Conservation (phyloP, 345 rosid species). For the Bruguiera sexangula region DNA sequence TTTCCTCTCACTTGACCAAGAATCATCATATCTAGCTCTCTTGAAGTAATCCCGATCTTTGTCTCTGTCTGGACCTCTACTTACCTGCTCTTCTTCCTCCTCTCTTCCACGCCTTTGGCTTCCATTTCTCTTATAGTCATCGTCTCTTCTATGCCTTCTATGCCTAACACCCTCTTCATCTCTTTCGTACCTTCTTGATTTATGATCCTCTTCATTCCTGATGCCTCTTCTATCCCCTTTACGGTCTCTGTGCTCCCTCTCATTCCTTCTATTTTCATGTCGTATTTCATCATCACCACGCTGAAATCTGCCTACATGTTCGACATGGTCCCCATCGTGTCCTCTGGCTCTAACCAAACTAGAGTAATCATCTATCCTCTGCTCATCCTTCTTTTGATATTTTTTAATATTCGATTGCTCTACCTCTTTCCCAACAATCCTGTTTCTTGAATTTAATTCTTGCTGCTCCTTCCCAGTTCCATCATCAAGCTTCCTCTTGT, state of each 20-base stretch:
- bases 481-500: constrained; percentile 33
- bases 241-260: constrained; percentile 4
- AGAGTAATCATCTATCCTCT: constrained; percentile 8
- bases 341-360: neutral
- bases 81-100: constrained; percentile 33
- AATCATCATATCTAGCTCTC: constrained; percentile 32
- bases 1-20: constrained; percentile 33
- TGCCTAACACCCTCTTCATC: constrained; percentile 37
- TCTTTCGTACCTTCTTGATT: constrained; percentile 33
- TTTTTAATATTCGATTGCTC: neutral
- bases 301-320: constrained; percentile 12
- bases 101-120: constrained; percentile 28
- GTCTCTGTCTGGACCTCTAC: constrained; percentile 20
- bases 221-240: constrained; percentile 2
- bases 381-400: constrained; percentile 10
- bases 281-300: constrained; percentile 14
- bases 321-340: constrained; percentile 1
- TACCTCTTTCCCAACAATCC: constrained; percentile 18
- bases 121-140: constrained; percentile 14
- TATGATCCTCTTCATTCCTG: constrained; percentile 34
- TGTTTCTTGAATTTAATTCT: constrained; percentile 24
- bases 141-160: constrained; percentile 35
- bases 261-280: constrained; percentile 11
- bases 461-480: constrained; percentile 14
- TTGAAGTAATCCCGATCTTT: constrained; percentile 26